Percentiles rank a stretch among this genome's conserved stretches.
Evolutionary conservation across 805 yeast species (phyloP).

Genomic region (Candida lessepsii): DNA sequence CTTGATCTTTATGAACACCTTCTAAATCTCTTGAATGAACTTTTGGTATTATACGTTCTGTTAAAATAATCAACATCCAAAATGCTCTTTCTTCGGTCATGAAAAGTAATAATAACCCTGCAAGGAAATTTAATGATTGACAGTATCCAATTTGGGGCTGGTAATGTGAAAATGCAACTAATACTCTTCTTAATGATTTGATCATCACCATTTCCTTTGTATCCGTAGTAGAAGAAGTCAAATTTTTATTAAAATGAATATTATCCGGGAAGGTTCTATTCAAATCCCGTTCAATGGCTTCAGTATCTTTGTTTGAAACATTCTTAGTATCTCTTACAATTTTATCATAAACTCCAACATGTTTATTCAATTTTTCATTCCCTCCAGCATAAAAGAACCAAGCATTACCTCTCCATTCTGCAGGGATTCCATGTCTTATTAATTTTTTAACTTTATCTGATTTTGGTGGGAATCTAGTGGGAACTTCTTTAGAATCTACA

Average conservation of each 20-base stretch:
- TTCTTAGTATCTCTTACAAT: slow-evolving; percentile 58
- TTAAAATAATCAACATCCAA: slow-evolving; percentile 93
- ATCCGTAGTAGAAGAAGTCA: slow-evolving; percentile 1
- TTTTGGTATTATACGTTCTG: slow-evolving; percentile 83
- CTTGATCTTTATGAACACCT: slow-evolving; percentile 95
- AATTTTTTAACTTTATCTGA: slow-evolving; percentile 78
- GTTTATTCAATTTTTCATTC: slow-evolving; percentile 62
- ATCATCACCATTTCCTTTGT: slow-evolving; percentile 60
- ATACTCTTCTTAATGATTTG: slow-evolving; percentile 71
- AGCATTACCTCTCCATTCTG: slow-evolving; percentile 95
- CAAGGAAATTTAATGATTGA: slow-evolving; percentile 89
- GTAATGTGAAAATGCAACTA: slow-evolving; percentile 78
- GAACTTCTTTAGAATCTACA: slow-evolving; percentile 28
- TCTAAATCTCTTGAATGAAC: slow-evolving; percentile 87
- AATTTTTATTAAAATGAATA: slow-evolving; percentile 59
- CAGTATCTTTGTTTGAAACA: slow-evolving; percentile 71
- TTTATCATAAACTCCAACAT: slow-evolving; percentile 71
- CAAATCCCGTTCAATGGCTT: slow-evolving; percentile 90
- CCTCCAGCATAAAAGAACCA: slow-evolving; percentile 97
- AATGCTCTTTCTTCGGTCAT: slow-evolving; percentile 88
- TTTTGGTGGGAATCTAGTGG: slow-evolving; percentile 70
- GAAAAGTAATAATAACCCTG: slow-evolving; percentile 80
- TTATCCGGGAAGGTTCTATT: slow-evolving; percentile 96
- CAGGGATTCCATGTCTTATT: slow-evolving; percentile 89
- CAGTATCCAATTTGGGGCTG: slow-evolving; percentile 94